Evolutionary conservation across 345 rosid species (phyloP), one percentile per base, ranked within the genome.

Genomic region (Brassica cretica): DNA sequence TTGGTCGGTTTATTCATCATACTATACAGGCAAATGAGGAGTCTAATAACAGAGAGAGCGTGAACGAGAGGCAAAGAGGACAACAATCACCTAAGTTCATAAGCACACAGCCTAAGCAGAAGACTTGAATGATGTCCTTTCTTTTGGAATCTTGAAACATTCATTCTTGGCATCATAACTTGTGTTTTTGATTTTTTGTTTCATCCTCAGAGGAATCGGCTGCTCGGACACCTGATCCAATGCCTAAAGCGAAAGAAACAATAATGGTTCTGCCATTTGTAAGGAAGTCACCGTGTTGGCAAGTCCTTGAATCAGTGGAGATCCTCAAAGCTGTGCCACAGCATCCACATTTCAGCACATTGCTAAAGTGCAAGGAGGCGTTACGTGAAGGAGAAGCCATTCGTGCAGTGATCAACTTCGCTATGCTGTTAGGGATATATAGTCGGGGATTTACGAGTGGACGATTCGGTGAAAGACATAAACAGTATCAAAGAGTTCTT

Each of bases 321-420:
- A 80, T 82, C 12, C 90, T 92, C 72, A 83, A 75, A 73, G 25
- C 71, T 37, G 55, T 85, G 39, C 93, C 93, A 29, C 97, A 92
- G 64, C 80, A 44, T 8, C 96, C 95, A 9, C 97, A 92, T 83
- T 92, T 92, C 75, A 80, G n/a, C 46, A 90, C 97, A 72, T 70
- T 92, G 66, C 59, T 78, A 46, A 83, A 84, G 37, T 84, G 80
- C 29, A 87, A 81, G 76, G 93, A 87, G 82, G 89, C 82, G 82
- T 89, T 76, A 64, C 92, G 93, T 12, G 97, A 90, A 87, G 97
- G 97, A 63, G 68, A 85, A 1, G 96, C 97, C 27, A 84, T 92
- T 77, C 92, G 96, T 55, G 66, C 82, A 30, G 87, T 85, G 93
- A 88, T 90, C 35, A 89, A 80, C 4, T 92, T 81, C 82, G 78